Evolutionary conservation across 2,329 filamentous ascomycete genomes (phyloP).

Genomic region (Dactylella cylindrospora): DNA sequence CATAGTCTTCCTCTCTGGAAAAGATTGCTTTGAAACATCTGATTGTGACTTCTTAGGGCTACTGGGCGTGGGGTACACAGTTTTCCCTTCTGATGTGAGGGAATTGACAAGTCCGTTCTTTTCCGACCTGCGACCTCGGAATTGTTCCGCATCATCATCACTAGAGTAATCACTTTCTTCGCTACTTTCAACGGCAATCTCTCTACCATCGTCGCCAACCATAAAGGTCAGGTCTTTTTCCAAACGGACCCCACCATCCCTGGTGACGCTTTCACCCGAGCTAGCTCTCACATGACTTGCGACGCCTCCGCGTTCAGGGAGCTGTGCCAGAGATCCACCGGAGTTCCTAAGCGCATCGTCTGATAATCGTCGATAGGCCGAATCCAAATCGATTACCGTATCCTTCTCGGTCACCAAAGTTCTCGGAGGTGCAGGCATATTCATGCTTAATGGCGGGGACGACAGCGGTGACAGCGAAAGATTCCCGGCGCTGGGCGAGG

Average conservation of each 20-base stretch:
- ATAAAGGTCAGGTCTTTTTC: constrained; percentile 68
- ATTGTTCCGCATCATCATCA: constrained; percentile 50
- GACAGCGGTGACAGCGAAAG: constrained; percentile 49
- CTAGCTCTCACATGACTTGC: constrained; percentile 50
- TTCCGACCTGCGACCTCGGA: constrained; percentile 32
- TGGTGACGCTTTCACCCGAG: constrained; percentile 53
- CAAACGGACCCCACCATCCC: constrained; percentile 61
- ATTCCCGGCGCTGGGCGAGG: constrained; percentile 50
- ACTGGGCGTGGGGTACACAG: neutral
- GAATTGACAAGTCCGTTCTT: constrained; percentile 3
- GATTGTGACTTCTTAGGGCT: neutral
- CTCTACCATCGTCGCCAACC: constrained; percentile 60
- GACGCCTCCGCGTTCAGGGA: constrained; percentile 61
- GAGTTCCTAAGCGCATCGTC: constrained; percentile 69
- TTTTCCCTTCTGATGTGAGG: neutral
- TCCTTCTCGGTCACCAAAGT: constrained; percentile 63
- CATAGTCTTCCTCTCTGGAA: constrained; percentile 56
- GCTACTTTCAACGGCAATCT: constrained; percentile 65
- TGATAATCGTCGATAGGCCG: constrained; percentile 69
- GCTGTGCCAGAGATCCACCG: constrained; percentile 63
- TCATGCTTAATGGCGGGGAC: constrained; percentile 45
- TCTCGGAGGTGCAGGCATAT: constrained; percentile 48
- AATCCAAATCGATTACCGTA: constrained; percentile 66
- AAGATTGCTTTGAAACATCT: constrained; percentile 25
- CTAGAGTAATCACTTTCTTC: constrained; percentile 61